Percentiles rank a stretch among this genome's conserved stretches.
phyloP scores from a whole-genome alignment of 495 filamentous ascomycete species.

The Xylaria intraflava region DNA sequence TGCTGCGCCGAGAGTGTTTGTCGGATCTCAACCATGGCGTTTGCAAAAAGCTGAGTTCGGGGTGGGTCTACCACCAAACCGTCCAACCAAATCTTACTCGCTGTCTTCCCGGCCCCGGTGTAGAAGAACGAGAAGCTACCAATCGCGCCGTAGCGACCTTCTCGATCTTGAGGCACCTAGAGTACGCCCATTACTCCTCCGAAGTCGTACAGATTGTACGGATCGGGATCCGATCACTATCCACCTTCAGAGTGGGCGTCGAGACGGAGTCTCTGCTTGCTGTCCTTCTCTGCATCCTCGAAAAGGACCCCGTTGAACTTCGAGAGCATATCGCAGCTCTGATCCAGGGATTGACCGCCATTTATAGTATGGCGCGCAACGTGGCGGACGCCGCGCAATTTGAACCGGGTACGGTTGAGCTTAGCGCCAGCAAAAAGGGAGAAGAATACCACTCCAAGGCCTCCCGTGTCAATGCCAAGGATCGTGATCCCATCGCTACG shows the following conservation, averaged over 20 bases:
- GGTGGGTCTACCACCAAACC: constrained; percentile 20
- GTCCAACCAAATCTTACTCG: constrained; percentile 16
- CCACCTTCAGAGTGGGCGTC: constrained; percentile 13
- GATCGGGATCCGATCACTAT: constrained; percentile 34
- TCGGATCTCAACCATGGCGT: constrained; percentile 28
- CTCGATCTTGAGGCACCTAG: constrained; percentile 34
- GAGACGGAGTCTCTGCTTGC: constrained; percentile 31
- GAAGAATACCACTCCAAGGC: background rate
- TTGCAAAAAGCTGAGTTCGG: constrained; percentile 13
- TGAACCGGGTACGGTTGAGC: background rate
- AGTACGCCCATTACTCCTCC: constrained; percentile 36
- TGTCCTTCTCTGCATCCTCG: constrained; percentile 34
- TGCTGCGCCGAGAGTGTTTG: constrained; percentile 29
- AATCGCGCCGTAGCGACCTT: constrained; percentile 27
- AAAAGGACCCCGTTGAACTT: constrained; percentile 29
- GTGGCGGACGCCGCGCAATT: constrained; percentile 3
- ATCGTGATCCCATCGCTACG: constrained; percentile 14
- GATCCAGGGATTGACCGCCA: constrained; percentile 23
- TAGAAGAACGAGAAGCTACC: constrained; percentile 8
- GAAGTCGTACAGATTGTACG: constrained; percentile 31
- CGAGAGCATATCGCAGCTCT: constrained; percentile 32
- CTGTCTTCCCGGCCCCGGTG: constrained; percentile 12
- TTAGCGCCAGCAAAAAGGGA: background rate
- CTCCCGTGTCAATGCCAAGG: background rate
- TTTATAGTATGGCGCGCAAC: constrained; percentile 24